Percentiles rank a stretch among this genome's conserved stretches.
Evolutionary conservation across 345 rosid genomes (phyloP).

Genomic region (Euphorbia pulcherrima): DNA sequence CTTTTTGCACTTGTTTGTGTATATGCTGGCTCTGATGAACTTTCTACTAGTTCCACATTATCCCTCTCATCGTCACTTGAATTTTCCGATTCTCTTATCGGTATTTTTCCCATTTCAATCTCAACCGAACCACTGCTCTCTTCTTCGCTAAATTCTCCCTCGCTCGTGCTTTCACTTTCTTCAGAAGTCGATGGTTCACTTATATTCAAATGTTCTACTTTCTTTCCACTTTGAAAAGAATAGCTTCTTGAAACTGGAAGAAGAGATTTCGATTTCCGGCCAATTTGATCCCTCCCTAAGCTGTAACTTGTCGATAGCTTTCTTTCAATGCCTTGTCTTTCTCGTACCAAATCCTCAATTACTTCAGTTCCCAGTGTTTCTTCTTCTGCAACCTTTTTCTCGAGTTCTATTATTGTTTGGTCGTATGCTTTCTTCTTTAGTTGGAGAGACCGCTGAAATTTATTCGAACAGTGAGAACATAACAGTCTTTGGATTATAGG

Average conservation of each 20-base stretch:
- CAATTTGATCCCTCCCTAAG: conserved; percentile 52
- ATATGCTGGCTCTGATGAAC: conserved; percentile 33
- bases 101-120: conserved; percentile 23
- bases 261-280: conserved; percentile 25
- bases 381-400: conserved; percentile 46
- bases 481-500: neutral
- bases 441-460: conserved; percentile 56
- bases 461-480: neutral
- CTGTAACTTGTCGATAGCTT: conserved; percentile 81
- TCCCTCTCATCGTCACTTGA: conserved; percentile 30
- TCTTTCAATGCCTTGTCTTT: conserved; percentile 48
- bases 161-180: conserved; percentile 32
- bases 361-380: conserved; percentile 35
- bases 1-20: no score
- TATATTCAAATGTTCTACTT: conserved; percentile 42
- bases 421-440: conserved; percentile 61
- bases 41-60: conserved; percentile 5
- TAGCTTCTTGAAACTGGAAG: conserved; percentile 58
- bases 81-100: conserved; percentile 27
- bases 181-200: conserved; percentile 48
- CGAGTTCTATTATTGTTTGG: conserved; percentile 50
- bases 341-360: conserved; percentile 43
- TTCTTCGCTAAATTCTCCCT: conserved; percentile 9
- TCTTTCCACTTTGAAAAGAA: conserved; percentile 45
- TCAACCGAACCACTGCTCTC: conserved; percentile 14